Base-by-base conservation (phyloP, 1,139 yeast species). In the Lodderomyces theae region DNA sequence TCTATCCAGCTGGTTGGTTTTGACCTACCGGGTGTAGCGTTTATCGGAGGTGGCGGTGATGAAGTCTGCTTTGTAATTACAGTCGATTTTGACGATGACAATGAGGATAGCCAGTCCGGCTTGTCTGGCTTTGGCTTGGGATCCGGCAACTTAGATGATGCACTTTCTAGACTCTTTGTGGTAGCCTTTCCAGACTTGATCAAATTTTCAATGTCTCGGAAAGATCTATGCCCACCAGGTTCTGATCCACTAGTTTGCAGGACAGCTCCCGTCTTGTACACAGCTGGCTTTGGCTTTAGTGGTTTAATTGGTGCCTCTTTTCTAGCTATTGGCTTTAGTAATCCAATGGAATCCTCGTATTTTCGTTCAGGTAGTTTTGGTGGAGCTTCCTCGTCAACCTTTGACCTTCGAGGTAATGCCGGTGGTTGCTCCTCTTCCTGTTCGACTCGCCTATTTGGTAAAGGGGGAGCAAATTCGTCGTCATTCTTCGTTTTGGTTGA, bases 301-400 rank as follows among this genome's bases (percentile, higher is more conserved):
- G 45, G 37, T 10, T 40, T 24, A 1, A 40, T 42, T 7, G 37
- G 24, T 17, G 41, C 29, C 4, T 42, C 19, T 22, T 48, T 49
- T 39, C 47, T 40, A 2, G 55, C 55, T 4, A 57, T 54, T 0
- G 65, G 65, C 10, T 50, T 48, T 13, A 58, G 34, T 34, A 61
- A 46, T n/a, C 60, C 42, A 6, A 52, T 49, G 35, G 54, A 46
- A n/a, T 41, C 32, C 3, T 40, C 31, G 9, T 38, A 42, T n/a
- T 40, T 47, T 26, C 51, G 40, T 11, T 30, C 37, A 5, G 54
- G 52, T 28, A 49, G 37, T n/a, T 46, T 48, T 13, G 54, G 57
- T 8, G 51, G 39, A 11, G 34, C 23, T 19, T 36, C 37, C 12
- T 44, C 41, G 29, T 33, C 42, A 29, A 38, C 19, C 6, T 31